Evolutionary conservation across 345 rosid genomes (phyloP).

Genomic region (Eucalyptus cloeziana): DNA sequence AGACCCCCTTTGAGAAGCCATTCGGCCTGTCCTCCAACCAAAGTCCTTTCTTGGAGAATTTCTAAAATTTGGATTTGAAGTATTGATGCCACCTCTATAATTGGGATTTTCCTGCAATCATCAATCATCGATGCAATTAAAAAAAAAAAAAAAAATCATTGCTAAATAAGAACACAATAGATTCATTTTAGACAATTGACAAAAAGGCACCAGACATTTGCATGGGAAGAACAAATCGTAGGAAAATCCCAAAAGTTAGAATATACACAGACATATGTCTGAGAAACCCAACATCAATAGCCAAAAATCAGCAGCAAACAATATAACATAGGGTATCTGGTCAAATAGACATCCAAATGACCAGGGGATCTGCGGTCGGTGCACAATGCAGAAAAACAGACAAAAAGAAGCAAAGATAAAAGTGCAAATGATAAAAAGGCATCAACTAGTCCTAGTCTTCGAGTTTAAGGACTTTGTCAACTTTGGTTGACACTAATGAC

Average conservation of each 20-base stretch:
- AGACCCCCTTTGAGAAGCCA: slow-evolving; percentile 28
- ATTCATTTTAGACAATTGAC: not conserved
- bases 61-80: slow-evolving; percentile 8
- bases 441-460: not conserved
- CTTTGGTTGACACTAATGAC: not conserved
- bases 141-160: not conserved
- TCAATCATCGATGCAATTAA: not conserved
- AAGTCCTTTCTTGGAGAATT: slow-evolving; percentile 20
- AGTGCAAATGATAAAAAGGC: not conserved
- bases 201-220: not conserved
- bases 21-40: slow-evolving; percentile 11
- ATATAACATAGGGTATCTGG: not conserved
- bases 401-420: not conserved
- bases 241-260: not conserved
- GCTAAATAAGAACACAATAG: not conserved
- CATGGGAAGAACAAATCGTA: not conserved
- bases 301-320: not conserved
- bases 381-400: not conserved
- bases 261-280: not conserved
- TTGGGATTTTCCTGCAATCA: not conserved
- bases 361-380: not conserved
- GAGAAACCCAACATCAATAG: not conserved
- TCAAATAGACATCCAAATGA: not conserved
- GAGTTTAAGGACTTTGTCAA: not conserved
- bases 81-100: not conserved